These are phyloP conservation scores for Cladophialophora carrionii DNA, from an alignment of 2,329 filamentous ascomycete species.

Conservation along the genomic window DNA sequence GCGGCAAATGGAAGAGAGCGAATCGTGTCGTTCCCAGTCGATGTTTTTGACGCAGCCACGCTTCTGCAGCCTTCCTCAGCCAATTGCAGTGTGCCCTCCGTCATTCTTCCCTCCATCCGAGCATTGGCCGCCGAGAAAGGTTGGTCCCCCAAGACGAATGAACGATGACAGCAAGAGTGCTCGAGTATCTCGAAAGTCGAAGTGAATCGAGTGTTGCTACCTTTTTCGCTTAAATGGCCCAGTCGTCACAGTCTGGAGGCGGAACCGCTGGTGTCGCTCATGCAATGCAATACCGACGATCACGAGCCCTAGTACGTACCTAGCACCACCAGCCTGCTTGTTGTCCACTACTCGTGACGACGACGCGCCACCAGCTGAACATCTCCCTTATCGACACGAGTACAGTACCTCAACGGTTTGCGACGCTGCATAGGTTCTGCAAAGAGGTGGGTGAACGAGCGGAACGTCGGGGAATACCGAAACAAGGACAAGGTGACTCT, in stretches of 20 bases:
- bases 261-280: conserved; percentile 13
- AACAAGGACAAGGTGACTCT: neutral
- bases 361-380: neutral
- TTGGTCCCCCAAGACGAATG: neutral
- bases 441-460: conserved; percentile 18
- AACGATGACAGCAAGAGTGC: neutral
- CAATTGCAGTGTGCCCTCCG: conserved; percentile 6
- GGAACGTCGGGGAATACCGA: conserved; percentile 23
- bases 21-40: conserved; percentile 18
- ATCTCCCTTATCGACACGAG: neutral
- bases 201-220: neutral
- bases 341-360: neutral
- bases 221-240: conserved; percentile 12
- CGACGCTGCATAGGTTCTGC: neutral
- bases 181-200: neutral
- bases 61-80: neutral
- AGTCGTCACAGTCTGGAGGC: conserved; percentile 1
- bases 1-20: conserved; percentile 8
- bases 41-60: conserved; percentile 18
- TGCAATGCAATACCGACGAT: conserved; percentile 3
- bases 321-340: neutral
- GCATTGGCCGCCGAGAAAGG: neutral
- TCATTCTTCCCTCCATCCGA: neutral
- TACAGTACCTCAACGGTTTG: neutral
- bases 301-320: neutral